Base-by-base conservation (phyloP, 164 flowering plant genomes). In the Magnolia officinalis region DNA sequence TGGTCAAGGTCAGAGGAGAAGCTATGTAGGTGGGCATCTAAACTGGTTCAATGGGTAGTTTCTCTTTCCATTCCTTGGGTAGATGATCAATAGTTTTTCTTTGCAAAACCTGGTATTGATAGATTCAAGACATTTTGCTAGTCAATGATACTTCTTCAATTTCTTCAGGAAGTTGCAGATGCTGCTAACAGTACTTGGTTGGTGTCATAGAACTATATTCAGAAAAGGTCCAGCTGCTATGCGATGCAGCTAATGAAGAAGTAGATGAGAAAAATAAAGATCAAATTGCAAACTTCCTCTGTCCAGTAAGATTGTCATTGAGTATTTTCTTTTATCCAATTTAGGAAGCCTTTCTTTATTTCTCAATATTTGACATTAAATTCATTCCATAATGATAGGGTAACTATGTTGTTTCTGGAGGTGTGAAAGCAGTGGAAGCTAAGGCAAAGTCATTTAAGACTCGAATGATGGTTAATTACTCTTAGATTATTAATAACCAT, bases 381-480 rank as follows among this genome's bases (percentile, higher is more conserved):
- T 49, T 8, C 7, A 18, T 50, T 68, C 45, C 49, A 21, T 75
- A 50, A 61, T 80, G 73, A 50, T 73, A 94, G 98, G 99, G 99
- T 16, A 96, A 96, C 69, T 96, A 96, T 87, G 99, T 97, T 11
- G 98, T 96, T 69, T 96, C 99, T 80, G 98, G 99, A 55, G 99
- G 99, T 49, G 72, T 92, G 14, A 91, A 90, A 90, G 95, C 91
- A 11, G 89, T 96, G 37, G 98, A 96, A 86, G 97, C 97, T 72
- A 96, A 92, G 80, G 99, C 98, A 71, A 94, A 96, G 82, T 94
- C 96, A 19, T 96, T 96, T 81, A 94, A 96, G 82, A 98, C 98
- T 81, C 89, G 99, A 78, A 94, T 96, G 99, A 89, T 97, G 78
- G 99, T 96, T 86, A 82, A 73, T 74, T 49, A 58, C 26, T 50